Conservation (phyloP, 495 filamentous ascomycete genomes). For the Rhizodiscina lignyota region DNA sequence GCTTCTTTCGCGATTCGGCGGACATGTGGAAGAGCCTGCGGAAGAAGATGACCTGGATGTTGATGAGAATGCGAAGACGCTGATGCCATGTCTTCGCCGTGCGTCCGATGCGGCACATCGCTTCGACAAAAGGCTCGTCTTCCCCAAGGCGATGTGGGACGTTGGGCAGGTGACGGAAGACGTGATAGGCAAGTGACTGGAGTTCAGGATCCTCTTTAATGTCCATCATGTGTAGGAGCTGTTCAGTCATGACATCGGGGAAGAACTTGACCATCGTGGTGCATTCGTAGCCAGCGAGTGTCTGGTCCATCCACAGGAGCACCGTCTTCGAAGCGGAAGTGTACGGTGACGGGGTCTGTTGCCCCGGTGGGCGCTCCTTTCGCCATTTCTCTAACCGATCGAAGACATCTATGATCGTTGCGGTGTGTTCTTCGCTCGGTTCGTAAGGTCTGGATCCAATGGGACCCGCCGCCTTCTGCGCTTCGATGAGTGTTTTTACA, state of each 20-base stretch:
- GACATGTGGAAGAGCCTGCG: slow-evolving; percentile 86
- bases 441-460: slow-evolving; percentile 74
- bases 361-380: slow-evolving; percentile 64
- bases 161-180: slow-evolving; percentile 93
- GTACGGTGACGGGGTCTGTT: slow-evolving; percentile 86
- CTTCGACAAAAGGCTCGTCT: slow-evolving; percentile 65
- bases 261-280: slow-evolving; percentile 85
- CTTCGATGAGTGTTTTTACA: slow-evolving; percentile 54
- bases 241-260: slow-evolving; percentile 70
- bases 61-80: slow-evolving; percentile 88
- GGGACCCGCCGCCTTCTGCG: slow-evolving; percentile 62
- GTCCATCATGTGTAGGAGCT: slow-evolving; percentile 99
- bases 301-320: slow-evolving; percentile 84
- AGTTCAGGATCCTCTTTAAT: slow-evolving; percentile 97
- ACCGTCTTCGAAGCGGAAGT: slow-evolving; percentile 94
- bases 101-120: slow-evolving; percentile 77
- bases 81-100: slow-evolving; percentile 89
- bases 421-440: slow-evolving; percentile 55
- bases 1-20: slow-evolving; percentile 51
- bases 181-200: slow-evolving; percentile 86
- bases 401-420: slow-evolving; percentile 63
- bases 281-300: slow-evolving; percentile 81
- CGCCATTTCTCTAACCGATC: slow-evolving; percentile 74
- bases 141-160: slow-evolving; percentile 82
- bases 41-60: slow-evolving; percentile 99